Base-by-base conservation (phyloP, 139 green algal genomes). In the Desmodesmus armatus region DNA sequence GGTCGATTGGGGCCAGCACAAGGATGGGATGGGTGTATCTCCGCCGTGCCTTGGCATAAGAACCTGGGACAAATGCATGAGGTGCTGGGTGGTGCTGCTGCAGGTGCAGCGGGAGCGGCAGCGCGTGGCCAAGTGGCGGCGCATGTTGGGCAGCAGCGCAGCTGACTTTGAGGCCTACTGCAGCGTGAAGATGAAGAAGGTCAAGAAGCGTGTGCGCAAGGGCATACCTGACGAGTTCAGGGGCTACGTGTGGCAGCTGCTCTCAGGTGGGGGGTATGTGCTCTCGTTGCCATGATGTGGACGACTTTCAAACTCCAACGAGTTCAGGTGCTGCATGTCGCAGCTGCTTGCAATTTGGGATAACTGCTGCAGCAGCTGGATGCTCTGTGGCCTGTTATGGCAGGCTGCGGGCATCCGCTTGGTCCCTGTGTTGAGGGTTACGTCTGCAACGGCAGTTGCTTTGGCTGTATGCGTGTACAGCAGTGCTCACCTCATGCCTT, bases 151-250 rank as follows among this genome's bases (percentile, higher is more conserved):
- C 2, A 58, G 23, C 47, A 66, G 80, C 41, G 39, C 88, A 5
- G 58, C 69, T 3, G 83, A 86, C 7, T 90, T 93, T 49, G 80
- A 83, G 43, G 60, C 51, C 6, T 96, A 92, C 63, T 19, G 84
- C 27, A 71, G 29, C 3, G 51, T 43, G 9, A 67, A 90, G 37
- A 85, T 88, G 9, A 83, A 67, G 51, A 93, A 91, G 75, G 63
- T 95, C 25, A 95, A 95, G 85, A 72, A 78, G 40, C 89, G 92
- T 3, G 87, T 94, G 27, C 86, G 92, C 43, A 95, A 95, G 85
- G 93, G 93, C 49, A 90, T 96, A 0, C 93, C 92, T 6, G 89
- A 95, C 63, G 67, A 88, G 69, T 79, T 95, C 5, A 69, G 93
- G 6, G 90, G 91, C 0, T 71, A 94, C 40, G 90, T 87, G 6